Evolutionary conservation across 2,329 filamentous ascomycete genomes (phyloP).

Genomic region (Ceratocystis huliohia): DNA sequence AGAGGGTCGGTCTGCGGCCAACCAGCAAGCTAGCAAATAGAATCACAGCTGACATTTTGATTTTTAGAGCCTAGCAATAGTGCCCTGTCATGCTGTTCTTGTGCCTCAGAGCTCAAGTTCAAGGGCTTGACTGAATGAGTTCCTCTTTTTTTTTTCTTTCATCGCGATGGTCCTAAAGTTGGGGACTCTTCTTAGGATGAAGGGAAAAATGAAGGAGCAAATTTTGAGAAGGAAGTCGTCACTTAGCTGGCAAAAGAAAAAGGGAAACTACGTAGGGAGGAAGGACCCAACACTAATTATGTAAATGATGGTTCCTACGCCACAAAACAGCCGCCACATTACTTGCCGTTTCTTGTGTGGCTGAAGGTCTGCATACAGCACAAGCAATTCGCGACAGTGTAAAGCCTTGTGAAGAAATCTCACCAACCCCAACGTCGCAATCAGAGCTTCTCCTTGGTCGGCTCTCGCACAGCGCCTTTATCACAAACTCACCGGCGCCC

Average conservation of each 20-base stretch:
- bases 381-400: background rate
- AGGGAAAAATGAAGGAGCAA: no score
- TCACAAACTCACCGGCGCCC: background rate
- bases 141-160: background rate
- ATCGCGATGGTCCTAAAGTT: no score
- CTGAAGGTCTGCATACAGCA: background rate
- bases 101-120: no score
- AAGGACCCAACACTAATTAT: no score
- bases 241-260: no score
- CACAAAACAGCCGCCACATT: background rate
- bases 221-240: no score
- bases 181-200: no score
- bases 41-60: background rate
- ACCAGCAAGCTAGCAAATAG: constrained; percentile 3
- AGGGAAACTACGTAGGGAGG: no score
- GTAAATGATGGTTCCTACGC: no score
- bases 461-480: background rate
- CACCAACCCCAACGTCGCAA: background rate
- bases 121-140: background rate
- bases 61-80: background rate
- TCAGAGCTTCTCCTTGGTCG: background rate
- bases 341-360: background rate
- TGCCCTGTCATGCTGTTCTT: no score
- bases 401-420: background rate
- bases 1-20: background rate